These are phyloP conservation scores for Gossypium gossypioides DNA, from an alignment of 441 rosid genomes.

Conservation along the genomic window DNA sequence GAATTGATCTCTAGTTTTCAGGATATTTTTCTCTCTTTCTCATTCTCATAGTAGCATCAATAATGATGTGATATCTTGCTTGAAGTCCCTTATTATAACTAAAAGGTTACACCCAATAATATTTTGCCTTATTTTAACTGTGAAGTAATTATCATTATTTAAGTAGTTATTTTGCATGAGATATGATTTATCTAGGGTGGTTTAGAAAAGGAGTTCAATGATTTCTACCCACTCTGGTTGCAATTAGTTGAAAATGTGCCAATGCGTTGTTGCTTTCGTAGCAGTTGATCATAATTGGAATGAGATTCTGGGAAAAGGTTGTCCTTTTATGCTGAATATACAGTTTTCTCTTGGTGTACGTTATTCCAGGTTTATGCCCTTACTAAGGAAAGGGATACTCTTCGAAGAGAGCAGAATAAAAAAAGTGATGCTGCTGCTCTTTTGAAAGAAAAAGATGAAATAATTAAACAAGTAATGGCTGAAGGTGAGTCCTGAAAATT, in stretches of 20 bases:
- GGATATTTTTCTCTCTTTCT: not conserved
- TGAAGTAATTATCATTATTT: not conserved
- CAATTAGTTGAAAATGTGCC: not conserved
- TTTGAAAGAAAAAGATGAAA: slow-evolving; percentile 97
- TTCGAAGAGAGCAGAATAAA: slow-evolving; percentile 87
- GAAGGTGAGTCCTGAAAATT: slow-evolving; percentile 56
- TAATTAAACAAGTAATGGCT: slow-evolving; percentile 95
- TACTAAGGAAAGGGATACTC: slow-evolving; percentile 96
- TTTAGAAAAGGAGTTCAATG: too few species aligned
- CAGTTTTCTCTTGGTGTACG: slow-evolving; percentile 10
- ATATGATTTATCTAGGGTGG: not conserved
- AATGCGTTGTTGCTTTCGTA: not conserved
- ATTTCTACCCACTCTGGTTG: not conserved
- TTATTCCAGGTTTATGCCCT: slow-evolving; percentile 76
- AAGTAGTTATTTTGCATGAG: not conserved
- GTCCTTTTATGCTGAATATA: not conserved
- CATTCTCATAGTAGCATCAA: not conserved
- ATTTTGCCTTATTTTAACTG: not conserved
- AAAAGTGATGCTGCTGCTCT: slow-evolving; percentile 94
- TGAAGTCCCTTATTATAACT: not conserved
- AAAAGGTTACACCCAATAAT: not conserved
- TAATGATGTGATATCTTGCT: not conserved
- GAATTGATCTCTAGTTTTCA: not conserved
- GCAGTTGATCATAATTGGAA: not conserved
- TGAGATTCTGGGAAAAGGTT: not conserved